Conservation (phyloP, 371 early-diverging fungal genomes). For the Mucor circinelloides region DNA sequence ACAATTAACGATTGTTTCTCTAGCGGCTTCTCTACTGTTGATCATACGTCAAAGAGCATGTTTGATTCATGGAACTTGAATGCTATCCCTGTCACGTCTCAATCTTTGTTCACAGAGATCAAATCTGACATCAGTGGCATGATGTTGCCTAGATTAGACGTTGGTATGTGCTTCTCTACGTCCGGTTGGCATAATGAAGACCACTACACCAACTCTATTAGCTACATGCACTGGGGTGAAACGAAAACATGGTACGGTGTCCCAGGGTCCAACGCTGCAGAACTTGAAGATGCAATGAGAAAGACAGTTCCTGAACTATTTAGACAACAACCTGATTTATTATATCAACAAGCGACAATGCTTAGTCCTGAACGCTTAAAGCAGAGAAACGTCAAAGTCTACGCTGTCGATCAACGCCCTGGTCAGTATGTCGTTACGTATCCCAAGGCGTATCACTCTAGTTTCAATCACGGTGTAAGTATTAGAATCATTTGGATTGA, state of each 20-base stretch:
- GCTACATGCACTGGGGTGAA: constrained; percentile 96
- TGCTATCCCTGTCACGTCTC: constrained; percentile 77
- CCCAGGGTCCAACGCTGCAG: constrained; percentile 77
- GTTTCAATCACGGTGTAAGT: constrained; percentile 93
- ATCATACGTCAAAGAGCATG: constrained; percentile 36
- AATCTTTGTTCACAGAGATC: constrained; percentile 87
- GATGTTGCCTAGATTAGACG: constrained; percentile 97
- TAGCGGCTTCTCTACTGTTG: constrained; percentile 27
- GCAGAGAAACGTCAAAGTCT: constrained; percentile 74
- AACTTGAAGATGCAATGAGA: constrained; percentile 87
- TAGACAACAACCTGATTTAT: constrained; percentile 86
- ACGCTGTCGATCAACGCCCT: constrained; percentile 86
- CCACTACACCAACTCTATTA: constrained; percentile 94
- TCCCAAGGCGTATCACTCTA: constrained; percentile 94
- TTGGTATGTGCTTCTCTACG: constrained; percentile 95
- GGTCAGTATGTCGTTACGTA: constrained; percentile 96
- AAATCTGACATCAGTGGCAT: constrained; percentile 91
- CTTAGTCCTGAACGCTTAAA: constrained; percentile 78
- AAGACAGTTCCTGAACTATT: constrained; percentile 87
- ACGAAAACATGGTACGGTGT: constrained; percentile 98
- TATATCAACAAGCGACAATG: constrained; percentile 93
- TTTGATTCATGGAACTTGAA: constrained; percentile 87
- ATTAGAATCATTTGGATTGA: no score
- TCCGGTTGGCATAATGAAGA: constrained; percentile 99
- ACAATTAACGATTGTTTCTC: neutral